Evolutionary conservation across 129 eudicot species (phyloP).

Genomic region (Saussurea involucrata): DNA sequence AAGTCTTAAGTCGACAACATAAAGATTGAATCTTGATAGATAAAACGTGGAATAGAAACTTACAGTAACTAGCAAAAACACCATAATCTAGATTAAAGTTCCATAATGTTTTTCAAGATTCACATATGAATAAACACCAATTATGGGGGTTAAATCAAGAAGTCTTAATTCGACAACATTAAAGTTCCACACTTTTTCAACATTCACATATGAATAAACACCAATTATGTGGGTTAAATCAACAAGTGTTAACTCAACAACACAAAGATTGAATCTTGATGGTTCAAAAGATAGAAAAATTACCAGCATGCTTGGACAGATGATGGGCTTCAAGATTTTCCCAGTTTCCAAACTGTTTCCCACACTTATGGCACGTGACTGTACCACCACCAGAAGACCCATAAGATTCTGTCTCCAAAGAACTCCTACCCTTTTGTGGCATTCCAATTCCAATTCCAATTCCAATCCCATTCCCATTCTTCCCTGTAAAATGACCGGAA

Average conservation of each 20-base stretch:
- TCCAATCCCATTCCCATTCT: conserved; percentile 23
- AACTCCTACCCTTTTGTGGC: conserved; percentile 38
- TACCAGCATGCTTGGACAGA: conserved; percentile 81
- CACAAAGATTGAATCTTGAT: not conserved
- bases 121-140: conserved; percentile 8
- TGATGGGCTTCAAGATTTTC: conserved; percentile 98
- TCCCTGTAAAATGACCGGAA: conserved; percentile 20
- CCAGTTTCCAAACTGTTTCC: conserved; percentile 90
- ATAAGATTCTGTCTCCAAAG: conserved; percentile 49
- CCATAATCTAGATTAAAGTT: conserved; percentile 3
- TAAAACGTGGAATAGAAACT: not conserved
- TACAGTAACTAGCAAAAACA: not conserved
- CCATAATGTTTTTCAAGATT: conserved; percentile 3
- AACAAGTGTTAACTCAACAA: not conserved
- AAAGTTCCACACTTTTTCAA: conserved; percentile 9
- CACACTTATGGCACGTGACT: conserved; percentile 90
- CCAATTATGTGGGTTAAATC: not conserved
- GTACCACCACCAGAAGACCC: conserved; percentile 42
- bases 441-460: conserved; percentile 30
- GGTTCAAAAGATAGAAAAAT: not conserved
- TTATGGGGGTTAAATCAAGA: not conserved
- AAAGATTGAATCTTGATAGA: conserved; percentile 7
- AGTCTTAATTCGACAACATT: not conserved
- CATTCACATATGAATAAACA: conserved; percentile 5
- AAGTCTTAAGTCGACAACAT: not conserved